Evolutionary conservation across 441 rosid genomes (phyloP), one percentile per base, ranked within the genome.

Genomic region (Cnidoscolus chayamansa): DNA sequence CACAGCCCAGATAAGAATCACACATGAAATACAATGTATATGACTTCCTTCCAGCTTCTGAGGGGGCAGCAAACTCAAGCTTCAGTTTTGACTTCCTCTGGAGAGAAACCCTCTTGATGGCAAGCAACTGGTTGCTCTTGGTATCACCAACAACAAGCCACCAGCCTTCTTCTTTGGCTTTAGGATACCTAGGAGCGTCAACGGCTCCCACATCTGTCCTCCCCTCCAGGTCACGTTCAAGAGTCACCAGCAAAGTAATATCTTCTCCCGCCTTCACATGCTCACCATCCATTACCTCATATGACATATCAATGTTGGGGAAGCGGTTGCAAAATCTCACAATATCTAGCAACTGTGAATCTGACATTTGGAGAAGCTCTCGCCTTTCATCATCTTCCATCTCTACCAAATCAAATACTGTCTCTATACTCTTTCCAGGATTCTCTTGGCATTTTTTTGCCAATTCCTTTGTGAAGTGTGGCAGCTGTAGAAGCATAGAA

Each of bases 91-190:
- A 80, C 83, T 82, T 93, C 84, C 96, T 82, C 74, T 85, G 97
- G 72, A 95, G 87, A 15, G 96, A 82, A 49, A 87, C 94, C 79
- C 95, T 86, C 86, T 95, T 90, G 79, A 88, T 92, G 45, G 96
- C 96, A 57, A 92, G 93, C 73, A 93, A 78, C 80, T 90, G 93
- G 82, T 93, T 90, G 58, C 84, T 89, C 83, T 85, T 87, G 13
- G 89, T 86, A 77, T 94, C 98, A 2, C 99, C 98, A 2, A 92
- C 86, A 16, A 92, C 97, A 6, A 92, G 94, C 97, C 99, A 93
- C 98, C 98, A 95, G 13, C 98, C 99, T 83, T 95, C 99, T 77
- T 95, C 97, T 79, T 93, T 93, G 63, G 90, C 82, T 82, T 87
- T 91, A 1, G 96, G 95, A 62, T 84, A 93, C 84, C 90, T 86